Conservation (phyloP, 352 stramenopile genomes). For the Phytophthora quininea region DNA sequence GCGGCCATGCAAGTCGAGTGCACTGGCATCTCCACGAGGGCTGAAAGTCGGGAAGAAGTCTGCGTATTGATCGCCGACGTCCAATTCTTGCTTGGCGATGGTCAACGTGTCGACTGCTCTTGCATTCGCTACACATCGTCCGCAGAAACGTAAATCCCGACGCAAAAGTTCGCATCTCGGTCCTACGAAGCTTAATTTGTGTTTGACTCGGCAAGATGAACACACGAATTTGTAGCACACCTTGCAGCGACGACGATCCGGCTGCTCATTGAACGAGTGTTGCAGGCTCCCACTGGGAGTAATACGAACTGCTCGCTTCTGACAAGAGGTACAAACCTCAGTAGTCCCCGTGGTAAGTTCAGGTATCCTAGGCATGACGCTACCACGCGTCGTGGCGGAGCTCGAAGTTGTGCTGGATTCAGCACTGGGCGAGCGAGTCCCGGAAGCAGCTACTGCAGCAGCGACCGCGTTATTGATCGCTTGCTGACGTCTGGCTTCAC, state of each 20-base stretch:
- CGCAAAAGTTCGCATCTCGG: slow-evolving; percentile 24
- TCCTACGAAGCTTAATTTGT: slow-evolving; percentile 34
- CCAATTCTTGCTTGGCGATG: slow-evolving; percentile 35
- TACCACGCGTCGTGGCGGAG: slow-evolving; percentile 28
- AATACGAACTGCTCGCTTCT: slow-evolving; percentile 25
- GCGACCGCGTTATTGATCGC: slow-evolving; percentile 23
- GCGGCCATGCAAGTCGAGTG: background rate
- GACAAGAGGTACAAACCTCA: slow-evolving; percentile 39
- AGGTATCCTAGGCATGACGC: slow-evolving; percentile 11
- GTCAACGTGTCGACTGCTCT: slow-evolving; percentile 25
- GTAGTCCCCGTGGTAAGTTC: background rate
- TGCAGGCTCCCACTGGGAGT: slow-evolving; percentile 10
- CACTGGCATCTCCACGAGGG: slow-evolving; percentile 8
- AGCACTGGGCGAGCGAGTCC: slow-evolving; percentile 15
- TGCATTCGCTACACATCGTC: slow-evolving; percentile 27
- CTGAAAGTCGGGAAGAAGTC: slow-evolving; percentile 33
- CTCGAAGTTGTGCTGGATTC: slow-evolving; percentile 34
- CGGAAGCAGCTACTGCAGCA: slow-evolving; percentile 17
- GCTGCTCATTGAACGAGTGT: slow-evolving; percentile 24
- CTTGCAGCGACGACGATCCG: slow-evolving; percentile 29
- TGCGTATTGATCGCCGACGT: slow-evolving; percentile 11
- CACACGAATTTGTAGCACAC: slow-evolving; percentile 42
- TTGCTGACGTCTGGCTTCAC: slow-evolving; percentile 8
- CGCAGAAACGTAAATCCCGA: slow-evolving; percentile 33
- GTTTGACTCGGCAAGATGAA: slow-evolving; percentile 34